phyloP scores from a whole-genome alignment of 768 basidiomycete species.

The Russula earlei region DNA sequence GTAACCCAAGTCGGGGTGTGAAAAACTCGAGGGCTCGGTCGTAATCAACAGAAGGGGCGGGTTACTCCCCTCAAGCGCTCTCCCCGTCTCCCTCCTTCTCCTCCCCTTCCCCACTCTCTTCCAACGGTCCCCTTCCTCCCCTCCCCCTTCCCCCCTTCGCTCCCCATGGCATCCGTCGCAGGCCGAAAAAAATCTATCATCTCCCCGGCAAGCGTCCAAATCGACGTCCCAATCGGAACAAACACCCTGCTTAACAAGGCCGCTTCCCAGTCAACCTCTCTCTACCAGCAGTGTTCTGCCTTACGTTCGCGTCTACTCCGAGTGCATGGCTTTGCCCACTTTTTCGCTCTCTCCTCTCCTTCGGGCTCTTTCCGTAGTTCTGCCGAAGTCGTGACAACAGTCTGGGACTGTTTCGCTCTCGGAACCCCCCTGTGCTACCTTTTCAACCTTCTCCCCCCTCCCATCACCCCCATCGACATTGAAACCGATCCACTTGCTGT shows the following conservation, averaged over 20 bases:
- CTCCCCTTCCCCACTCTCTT: slow-evolving; percentile 1
- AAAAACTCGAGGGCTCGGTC: background rate
- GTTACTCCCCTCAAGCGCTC: too few relatives aligned
- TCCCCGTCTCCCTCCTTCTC: slow-evolving; percentile 9
- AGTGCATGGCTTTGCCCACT: slow-evolving; percentile 62
- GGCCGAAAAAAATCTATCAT: slow-evolving; percentile 69
- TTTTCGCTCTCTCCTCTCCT: slow-evolving; percentile 52
- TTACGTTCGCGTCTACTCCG: slow-evolving; percentile 70
- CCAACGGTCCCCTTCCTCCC: slow-evolving; percentile 1
- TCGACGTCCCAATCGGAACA: slow-evolving; percentile 66
- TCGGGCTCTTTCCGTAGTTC: slow-evolving; percentile 57
- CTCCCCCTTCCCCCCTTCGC: slow-evolving; percentile 10
- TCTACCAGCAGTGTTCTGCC: slow-evolving; percentile 86
- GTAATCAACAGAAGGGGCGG: slow-evolving; percentile 12
- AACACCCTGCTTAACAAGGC: slow-evolving; percentile 88
- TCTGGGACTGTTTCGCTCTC: slow-evolving; percentile 90
- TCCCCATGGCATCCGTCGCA: slow-evolving; percentile 35
- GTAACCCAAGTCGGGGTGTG: slow-evolving; percentile 12
- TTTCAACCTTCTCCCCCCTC: slow-evolving; percentile 76
- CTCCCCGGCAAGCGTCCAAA: slow-evolving; percentile 51
- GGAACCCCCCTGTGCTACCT: slow-evolving; percentile 93
- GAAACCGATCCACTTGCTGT: slow-evolving; percentile 57
- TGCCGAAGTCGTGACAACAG: slow-evolving; percentile 87
- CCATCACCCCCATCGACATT: slow-evolving; percentile 37
- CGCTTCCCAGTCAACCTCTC: slow-evolving; percentile 77